These are phyloP conservation scores for Allium sativum DNA, from an alignment of 106 monocot genomes.

Conservation along the genomic window DNA sequence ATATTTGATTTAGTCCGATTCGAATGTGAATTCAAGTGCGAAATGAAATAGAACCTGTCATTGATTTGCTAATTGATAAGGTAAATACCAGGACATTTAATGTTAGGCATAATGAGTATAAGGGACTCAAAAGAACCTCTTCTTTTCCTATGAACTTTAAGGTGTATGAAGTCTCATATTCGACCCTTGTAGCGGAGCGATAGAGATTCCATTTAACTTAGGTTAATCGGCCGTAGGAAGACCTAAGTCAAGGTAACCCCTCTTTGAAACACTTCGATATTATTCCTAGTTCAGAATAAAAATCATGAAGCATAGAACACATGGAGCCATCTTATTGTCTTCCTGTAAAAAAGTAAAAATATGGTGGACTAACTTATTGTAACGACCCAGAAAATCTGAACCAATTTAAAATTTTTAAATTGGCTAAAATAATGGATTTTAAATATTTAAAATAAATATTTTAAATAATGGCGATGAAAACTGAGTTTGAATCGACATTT, in stretches of 20 bases:
- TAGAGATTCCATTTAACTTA: constrained; percentile 6
- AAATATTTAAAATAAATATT: no score
- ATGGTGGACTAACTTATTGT: no score
- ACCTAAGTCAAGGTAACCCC: background rate
- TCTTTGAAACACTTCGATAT: constrained; percentile 3
- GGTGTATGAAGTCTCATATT: constrained; percentile 13
- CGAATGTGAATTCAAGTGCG: no score
- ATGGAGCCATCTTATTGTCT: constrained; percentile 8
- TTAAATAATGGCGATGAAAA: no score
- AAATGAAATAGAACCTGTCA: no score
- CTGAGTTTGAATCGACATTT: no score
- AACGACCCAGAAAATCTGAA: no score
- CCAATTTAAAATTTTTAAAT: no score
- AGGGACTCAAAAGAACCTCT: constrained; percentile 3
- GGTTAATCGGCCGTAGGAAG: background rate
- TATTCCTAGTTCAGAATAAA: constrained; percentile 5
- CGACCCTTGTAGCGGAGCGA: background rate
- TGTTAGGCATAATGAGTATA: background rate
- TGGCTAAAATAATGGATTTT: no score
- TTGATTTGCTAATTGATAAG: background rate
- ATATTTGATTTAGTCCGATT: no score
- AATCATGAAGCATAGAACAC: background rate
- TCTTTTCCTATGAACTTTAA: constrained; percentile 9
- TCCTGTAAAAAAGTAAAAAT: background rate
- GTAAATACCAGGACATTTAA: background rate